Evolutionary conservation across 306 rosid genomes (phyloP).

Genomic region (Glycine soja): DNA sequence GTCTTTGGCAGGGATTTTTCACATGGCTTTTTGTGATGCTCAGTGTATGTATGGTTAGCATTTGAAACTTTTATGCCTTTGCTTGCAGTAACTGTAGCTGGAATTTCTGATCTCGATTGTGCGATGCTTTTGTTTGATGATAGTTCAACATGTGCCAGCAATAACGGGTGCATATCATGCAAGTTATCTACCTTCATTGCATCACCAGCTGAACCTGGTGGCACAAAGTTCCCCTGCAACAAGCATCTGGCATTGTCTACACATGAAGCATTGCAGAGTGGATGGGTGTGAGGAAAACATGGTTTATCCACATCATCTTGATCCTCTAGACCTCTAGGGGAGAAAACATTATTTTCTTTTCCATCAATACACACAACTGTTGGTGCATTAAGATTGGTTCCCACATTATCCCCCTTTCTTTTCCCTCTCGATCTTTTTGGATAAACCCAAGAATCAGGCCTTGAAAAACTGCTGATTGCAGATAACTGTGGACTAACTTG

Average conservation of each 20-base stretch:
- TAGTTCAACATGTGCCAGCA: conserved; percentile 49
- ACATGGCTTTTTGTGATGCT: conserved; percentile 48
- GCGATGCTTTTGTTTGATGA: conserved; percentile 41
- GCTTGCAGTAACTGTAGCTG: conserved; percentile 37
- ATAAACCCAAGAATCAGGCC: conserved; percentile 52
- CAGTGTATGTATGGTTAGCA: conserved; percentile 37
- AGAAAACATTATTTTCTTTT: conserved; percentile 48
- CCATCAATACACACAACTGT: conserved; percentile 43
- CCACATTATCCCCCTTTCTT: conserved; percentile 56
- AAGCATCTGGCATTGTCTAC: conserved; percentile 29
- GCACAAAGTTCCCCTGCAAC: conserved; percentile 34
- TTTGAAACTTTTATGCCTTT: conserved; percentile 43
- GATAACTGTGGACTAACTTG: conserved; percentile 45
- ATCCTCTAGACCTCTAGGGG: conserved; percentile 37
- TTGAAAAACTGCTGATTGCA: conserved; percentile 43
- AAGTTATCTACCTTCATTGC: conserved; percentile 35
- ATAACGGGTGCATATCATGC: conserved; percentile 38
- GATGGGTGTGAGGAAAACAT: conserved; percentile 36
- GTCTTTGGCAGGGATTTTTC: conserved; percentile 57
- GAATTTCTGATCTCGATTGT: conserved; percentile 42
- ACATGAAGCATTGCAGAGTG: conserved; percentile 38
- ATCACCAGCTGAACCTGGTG: conserved; percentile 35
- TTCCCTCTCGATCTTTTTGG: conserved; percentile 72
- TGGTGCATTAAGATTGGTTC: conserved; percentile 44
- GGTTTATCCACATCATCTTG: conserved; percentile 40